A percentile compares a stretch with the other conserved stretches of the same genome.
These are phyloP conservation scores for Talaromyces proteolyticus DNA, from an alignment of 495 filamentous ascomycete genomes.

Conservation along the genomic window DNA sequence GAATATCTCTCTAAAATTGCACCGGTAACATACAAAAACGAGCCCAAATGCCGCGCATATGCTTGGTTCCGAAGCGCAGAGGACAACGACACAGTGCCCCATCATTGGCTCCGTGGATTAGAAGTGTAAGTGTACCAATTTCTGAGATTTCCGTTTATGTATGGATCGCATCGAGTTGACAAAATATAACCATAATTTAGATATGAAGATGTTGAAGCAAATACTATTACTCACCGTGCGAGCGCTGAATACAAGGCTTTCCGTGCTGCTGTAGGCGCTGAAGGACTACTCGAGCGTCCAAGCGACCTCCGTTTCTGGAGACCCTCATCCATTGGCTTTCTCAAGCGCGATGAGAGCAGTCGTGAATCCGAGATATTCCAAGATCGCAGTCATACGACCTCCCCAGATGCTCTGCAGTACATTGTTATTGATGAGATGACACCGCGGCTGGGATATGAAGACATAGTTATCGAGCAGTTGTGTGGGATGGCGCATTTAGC, in stretches of 20 bases:
- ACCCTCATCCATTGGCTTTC: not conserved
- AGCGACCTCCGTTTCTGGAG: not conserved
- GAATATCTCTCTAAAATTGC: not conserved
- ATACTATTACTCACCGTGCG: not conserved
- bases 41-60: not conserved
- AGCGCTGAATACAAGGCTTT: not conserved
- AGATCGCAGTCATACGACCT: too few species aligned
- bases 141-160: not conserved
- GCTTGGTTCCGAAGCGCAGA: not conserved
- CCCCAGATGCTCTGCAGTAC: not conserved
- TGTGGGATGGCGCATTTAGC: not conserved
- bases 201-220: not conserved
- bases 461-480: not conserved
- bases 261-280: not conserved
- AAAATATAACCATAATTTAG: too few species aligned
- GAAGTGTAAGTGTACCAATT: not conserved
- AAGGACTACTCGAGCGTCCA: not conserved
- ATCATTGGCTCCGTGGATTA: not conserved
- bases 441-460: not conserved
- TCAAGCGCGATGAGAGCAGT: not conserved
- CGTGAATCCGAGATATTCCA: not conserved
- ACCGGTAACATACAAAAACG: not conserved
- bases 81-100: not conserved
- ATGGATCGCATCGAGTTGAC: not conserved
- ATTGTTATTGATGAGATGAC: not conserved